phyloP scores from a whole-genome alignment of 1,284 basidiomycete genomes.

The Phylloboletellus chloephorus region DNA sequence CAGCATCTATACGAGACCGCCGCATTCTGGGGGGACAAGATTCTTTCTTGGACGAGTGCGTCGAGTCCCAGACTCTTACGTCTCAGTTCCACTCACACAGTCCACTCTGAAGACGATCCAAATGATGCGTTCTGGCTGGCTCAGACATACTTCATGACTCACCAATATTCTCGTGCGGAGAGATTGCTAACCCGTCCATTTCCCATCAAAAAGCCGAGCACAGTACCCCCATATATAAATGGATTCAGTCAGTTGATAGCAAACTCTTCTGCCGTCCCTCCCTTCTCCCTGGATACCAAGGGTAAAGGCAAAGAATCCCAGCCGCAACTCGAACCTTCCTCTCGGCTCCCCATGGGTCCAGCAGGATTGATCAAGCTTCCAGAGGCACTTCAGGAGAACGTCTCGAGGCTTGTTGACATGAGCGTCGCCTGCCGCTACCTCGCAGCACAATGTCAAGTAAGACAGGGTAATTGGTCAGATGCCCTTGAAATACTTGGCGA shows the following conservation, averaged over 20 bases:
- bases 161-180: slow-evolving; percentile 93
- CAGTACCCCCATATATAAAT: slow-evolving; percentile 37
- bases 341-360: slow-evolving; percentile 63
- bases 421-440: slow-evolving; percentile 91
- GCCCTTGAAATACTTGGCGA: slow-evolving; percentile 93
- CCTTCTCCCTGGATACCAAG: slow-evolving; percentile 37
- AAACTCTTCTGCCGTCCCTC: slow-evolving; percentile 19
- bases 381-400: slow-evolving; percentile 54
- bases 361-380: slow-evolving; percentile 62
- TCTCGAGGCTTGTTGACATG: slow-evolving; percentile 80
- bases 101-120: slow-evolving; percentile 60
- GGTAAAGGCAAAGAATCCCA: slow-evolving; percentile 58
- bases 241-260: slow-evolving; percentile 35
- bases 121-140: slow-evolving; percentile 99
- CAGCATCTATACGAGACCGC: slow-evolving; percentile 98
- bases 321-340: slow-evolving; percentile 35
- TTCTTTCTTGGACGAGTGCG: slow-evolving; percentile 90
- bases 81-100: slow-evolving; percentile 14
- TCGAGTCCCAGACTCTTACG: slow-evolving; percentile 16
- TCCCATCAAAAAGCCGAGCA: slow-evolving; percentile 43
- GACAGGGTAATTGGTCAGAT: slow-evolving; percentile 89
- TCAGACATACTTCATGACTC: slow-evolving; percentile 92
- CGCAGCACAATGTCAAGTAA: slow-evolving; percentile 88
- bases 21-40: slow-evolving; percentile 97
- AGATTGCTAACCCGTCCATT: slow-evolving; percentile 84